phyloP scores from a whole-genome alignment of 306 rosid genomes.

The Pterocarpus santalinus region DNA sequence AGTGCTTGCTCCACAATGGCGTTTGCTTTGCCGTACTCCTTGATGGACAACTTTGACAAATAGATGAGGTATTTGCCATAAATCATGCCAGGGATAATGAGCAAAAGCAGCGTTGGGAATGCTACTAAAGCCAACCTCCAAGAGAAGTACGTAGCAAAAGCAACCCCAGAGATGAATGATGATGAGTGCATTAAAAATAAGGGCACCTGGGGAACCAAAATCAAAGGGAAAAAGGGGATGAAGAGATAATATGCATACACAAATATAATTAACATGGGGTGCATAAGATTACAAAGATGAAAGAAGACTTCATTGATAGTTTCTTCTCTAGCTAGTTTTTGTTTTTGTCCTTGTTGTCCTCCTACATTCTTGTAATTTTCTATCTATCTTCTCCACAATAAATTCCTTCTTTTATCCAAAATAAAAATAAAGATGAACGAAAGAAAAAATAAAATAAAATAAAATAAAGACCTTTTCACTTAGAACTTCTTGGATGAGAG shows the following conservation, averaged over 20 bases:
- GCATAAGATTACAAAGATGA: background rate
- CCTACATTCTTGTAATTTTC: no score
- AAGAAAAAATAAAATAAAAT: background rate
- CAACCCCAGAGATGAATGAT: conserved; percentile 83
- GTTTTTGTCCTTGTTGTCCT: no score
- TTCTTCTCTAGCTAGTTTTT: no score
- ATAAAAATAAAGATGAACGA: no score
- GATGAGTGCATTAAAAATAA: conserved; percentile 86
- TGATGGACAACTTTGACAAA: conserved; percentile 60
- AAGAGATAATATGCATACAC: background rate
- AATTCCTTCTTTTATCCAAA: no score
- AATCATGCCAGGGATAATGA: conserved; percentile 87
- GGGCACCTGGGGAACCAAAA: conserved; percentile 67
- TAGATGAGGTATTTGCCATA: conserved; percentile 84
- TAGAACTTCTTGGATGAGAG: conserved; percentile 87
- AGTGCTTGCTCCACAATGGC: conserved; percentile 79
- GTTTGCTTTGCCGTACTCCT: conserved; percentile 79
- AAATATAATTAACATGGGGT: no score
- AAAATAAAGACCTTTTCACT: conserved; percentile 77
- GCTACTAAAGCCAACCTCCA: conserved; percentile 87
- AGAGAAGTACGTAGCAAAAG: conserved; percentile 78
- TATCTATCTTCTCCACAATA: no score
- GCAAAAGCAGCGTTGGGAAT: conserved; percentile 77
- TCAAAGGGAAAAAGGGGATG: no score
- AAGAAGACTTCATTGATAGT: no score